A percentile compares a stretch with the other conserved stretches of the same genome.
phyloP scores from a whole-genome alignment of 164 flowering plant genomes.

The Amborella trichopoda region DNA sequence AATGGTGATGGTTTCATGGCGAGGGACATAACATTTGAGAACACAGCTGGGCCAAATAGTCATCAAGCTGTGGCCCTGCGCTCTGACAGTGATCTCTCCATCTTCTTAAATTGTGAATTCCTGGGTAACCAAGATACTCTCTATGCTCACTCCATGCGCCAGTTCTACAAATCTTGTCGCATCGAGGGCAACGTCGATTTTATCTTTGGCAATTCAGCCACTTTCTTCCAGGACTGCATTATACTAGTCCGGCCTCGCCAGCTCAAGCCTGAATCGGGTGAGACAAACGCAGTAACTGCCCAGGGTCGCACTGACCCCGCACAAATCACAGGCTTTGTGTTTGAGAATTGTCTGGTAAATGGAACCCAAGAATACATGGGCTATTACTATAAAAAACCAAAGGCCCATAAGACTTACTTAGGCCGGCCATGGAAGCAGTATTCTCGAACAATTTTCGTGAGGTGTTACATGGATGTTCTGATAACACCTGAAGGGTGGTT shows the following conservation, averaged over 20 bases:
- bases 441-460: slow-evolving; percentile 5
- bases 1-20: slow-evolving; percentile 18
- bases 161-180: slow-evolving; percentile 10
- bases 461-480: background rate
- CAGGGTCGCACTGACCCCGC: slow-evolving; percentile 11
- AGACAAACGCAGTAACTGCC: slow-evolving; percentile 10
- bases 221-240: slow-evolving; percentile 7
- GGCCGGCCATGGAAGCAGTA: slow-evolving; percentile 38
- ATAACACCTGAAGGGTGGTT: slow-evolving; percentile 32
- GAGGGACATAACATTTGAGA: slow-evolving; percentile 8
- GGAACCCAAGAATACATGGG: slow-evolving; percentile 7
- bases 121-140: slow-evolving; percentile 17
- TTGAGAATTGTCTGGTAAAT: slow-evolving; percentile 3
- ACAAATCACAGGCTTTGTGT: slow-evolving; percentile 9
- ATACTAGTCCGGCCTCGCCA: slow-evolving; percentile 10
- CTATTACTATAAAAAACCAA: slow-evolving; percentile 4
- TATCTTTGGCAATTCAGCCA: slow-evolving; percentile 15
- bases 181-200: slow-evolving; percentile 10
- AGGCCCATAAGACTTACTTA: slow-evolving; percentile 13
- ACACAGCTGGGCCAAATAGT: slow-evolving; percentile 13
- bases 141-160: slow-evolving; percentile 15
- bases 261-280: slow-evolving; percentile 6
- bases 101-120: slow-evolving; percentile 10
- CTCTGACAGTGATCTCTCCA: slow-evolving; percentile 7
- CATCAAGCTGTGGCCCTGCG: slow-evolving; percentile 16